Base-by-base conservation (phyloP, 2,329 filamentous ascomycete genomes). In the Rhytidhysteron rufulum region DNA sequence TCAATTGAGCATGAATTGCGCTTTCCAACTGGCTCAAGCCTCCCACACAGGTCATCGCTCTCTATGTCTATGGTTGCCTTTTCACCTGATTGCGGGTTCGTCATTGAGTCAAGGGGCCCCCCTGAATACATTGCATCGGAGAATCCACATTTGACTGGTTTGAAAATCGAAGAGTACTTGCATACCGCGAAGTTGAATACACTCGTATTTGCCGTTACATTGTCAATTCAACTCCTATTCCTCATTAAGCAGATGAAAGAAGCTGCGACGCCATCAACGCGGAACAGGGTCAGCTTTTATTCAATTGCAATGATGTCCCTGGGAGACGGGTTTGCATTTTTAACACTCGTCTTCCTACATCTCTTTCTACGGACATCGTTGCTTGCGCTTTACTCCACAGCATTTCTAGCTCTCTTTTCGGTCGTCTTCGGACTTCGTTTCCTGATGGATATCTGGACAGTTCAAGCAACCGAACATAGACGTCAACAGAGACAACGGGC, bases 71-170 rank as follows among this genome's bases (percentile, higher is more conserved):
- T 79, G 55, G 65, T 79, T 8, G 68, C 79, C 8, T 83, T 83
- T 54, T 83, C 80, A 13, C 80, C 80, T 3, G 80, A 84, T 52
- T 84, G 80, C 58, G 80, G 80, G n/a, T 82, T 80, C 47, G 69
- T 82, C 21, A 69, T 84, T 13, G 74, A 82, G 53, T 80, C 78
- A 4, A 79, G 80, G 57, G 77, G 77, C 2, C 70, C 76, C 4
- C 78, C 79, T 5, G 70, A 77, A 33, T 74, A 68, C 46, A 59
- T 74, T 5, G 73, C 73, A 4, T 69, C 72, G 25, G 70, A 78
- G 45, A 65, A 61, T 10, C 60, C 72, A 29, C 79, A 82, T 54
- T 61, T 82, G 8, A 56, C 62, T 2, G 80, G 80, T 1, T 71
- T 72, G 9, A 83, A 83, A 52, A 62, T 72, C 5, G 79, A 83